Conservation (phyloP, 1,139 yeast species). For the Torulaspora globosa region DNA sequence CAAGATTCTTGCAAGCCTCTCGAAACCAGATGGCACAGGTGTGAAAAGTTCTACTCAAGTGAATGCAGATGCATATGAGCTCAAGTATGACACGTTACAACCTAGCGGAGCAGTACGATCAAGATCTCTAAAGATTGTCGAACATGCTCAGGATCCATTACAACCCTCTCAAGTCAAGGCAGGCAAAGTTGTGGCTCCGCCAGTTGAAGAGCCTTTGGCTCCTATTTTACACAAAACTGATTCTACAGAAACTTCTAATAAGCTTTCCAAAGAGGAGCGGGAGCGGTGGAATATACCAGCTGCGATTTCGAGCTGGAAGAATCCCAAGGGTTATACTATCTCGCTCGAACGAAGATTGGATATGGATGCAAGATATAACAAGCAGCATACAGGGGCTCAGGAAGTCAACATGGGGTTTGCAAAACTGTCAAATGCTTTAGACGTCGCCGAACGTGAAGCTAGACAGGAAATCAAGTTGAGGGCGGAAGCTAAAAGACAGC, state of each 20-base stretch:
- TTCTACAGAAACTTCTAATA: slow-evolving; percentile 31
- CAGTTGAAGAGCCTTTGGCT: slow-evolving; percentile 49
- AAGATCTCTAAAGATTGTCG: slow-evolving; percentile 50
- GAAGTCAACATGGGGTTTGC: slow-evolving; percentile 59
- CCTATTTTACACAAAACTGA: slow-evolving; percentile 40
- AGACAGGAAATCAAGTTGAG: slow-evolving; percentile 63
- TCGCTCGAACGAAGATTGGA: slow-evolving; percentile 74
- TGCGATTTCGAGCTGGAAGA: slow-evolving; percentile 93
- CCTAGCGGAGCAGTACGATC: slow-evolving; percentile 35
- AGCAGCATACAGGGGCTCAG: slow-evolving; percentile 24
- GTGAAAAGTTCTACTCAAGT: slow-evolving; percentile 41
- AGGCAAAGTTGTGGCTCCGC: slow-evolving; percentile 72
- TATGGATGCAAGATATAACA: slow-evolving; percentile 47
- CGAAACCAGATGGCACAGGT: slow-evolving; percentile 32
- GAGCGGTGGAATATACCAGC: slow-evolving; percentile 87
- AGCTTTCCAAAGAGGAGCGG: slow-evolving; percentile 70
- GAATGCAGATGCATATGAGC: slow-evolving; percentile 43
- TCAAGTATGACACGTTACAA: slow-evolving; percentile 29
- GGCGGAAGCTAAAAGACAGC: slow-evolving; percentile 51
- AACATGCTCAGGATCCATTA: slow-evolving; percentile 73
- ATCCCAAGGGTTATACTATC: slow-evolving; percentile 85
- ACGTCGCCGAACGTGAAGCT: slow-evolving; percentile 68
- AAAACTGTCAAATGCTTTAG: slow-evolving; percentile 65
- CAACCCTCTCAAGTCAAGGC: slow-evolving; percentile 77
- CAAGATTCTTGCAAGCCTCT: slow-evolving; percentile 42